phyloP scores from a whole-genome alignment of 306 rosid genomes.

The Myrica gale region DNA sequence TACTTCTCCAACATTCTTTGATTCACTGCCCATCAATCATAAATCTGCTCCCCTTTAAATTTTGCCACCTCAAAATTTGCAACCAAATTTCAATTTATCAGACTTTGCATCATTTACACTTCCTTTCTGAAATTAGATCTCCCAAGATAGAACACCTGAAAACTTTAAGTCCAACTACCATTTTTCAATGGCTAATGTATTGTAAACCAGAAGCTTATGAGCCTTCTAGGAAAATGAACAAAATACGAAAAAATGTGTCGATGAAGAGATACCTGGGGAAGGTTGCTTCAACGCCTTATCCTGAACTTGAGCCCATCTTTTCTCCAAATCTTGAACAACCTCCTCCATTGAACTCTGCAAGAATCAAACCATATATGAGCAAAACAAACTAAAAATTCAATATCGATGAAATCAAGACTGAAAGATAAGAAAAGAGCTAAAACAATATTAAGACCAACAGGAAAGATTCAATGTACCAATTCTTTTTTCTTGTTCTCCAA shows the following conservation, averaged over 20 bases:
- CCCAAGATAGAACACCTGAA: neutral
- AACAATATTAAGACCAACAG: conserved; percentile 15
- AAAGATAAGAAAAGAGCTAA: neutral
- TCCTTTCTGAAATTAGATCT: neutral
- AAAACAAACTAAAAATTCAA: conserved; percentile 7
- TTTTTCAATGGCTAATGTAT: neutral
- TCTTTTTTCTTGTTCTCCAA: conserved; percentile 74
- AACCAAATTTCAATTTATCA: neutral
- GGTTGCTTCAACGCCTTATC: conserved; percentile 69
- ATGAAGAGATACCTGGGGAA: conserved; percentile 57
- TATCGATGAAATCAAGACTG: neutral
- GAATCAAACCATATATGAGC: conserved; percentile 5
- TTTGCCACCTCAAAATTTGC: neutral
- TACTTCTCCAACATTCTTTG: neutral
- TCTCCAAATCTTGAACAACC: conserved; percentile 52
- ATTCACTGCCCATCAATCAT: neutral
- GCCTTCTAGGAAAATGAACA: neutral
- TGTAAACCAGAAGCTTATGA: neutral
- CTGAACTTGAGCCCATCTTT: conserved; percentile 67
- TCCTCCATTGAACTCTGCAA: conserved; percentile 68
- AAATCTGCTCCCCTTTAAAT: neutral
- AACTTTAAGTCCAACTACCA: neutral
- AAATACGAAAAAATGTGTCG: neutral
- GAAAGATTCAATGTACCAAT: conserved; percentile 48
- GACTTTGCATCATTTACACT: neutral